Evolutionary conservation across 768 basidiomycete genomes (phyloP).

Genomic region (Cantharellus anzutake): DNA sequence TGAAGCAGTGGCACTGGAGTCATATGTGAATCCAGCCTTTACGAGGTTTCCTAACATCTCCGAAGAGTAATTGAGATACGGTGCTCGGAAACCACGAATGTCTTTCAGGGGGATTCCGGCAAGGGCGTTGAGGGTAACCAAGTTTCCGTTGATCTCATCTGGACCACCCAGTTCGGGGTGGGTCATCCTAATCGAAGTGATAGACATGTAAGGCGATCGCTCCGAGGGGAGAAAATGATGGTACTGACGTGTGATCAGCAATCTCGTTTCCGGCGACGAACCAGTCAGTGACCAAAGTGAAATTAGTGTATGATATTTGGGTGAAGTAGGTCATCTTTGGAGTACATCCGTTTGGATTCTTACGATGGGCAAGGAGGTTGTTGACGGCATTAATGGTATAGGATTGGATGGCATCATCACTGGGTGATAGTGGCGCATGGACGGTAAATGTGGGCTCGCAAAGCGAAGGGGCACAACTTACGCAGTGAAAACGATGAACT

Average conservation of each 20-base stretch:
- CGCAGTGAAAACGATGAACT: slow-evolving; percentile 57
- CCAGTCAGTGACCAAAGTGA: slow-evolving; percentile 61
- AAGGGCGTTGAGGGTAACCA: slow-evolving; percentile 59
- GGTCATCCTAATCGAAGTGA: slow-evolving; percentile 37
- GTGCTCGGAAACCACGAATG: slow-evolving; percentile 59
- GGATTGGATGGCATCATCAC: slow-evolving; percentile 38
- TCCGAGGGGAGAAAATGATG: background rate
- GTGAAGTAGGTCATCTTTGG: slow-evolving; percentile 63
- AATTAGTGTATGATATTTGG: slow-evolving; percentile 54
- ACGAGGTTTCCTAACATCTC: slow-evolving; percentile 42
- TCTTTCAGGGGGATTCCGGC: slow-evolving; percentile 50
- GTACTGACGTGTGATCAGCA: slow-evolving; percentile 50
- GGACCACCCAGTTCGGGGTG: slow-evolving; percentile 44
- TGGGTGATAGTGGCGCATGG: background rate
- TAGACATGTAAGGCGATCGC: background rate
- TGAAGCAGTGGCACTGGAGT: slow-evolving; percentile 40
- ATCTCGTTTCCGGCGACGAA: slow-evolving; percentile 72
- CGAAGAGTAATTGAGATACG: slow-evolving; percentile 45
- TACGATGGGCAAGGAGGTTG: slow-evolving; percentile 52
- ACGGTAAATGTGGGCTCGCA: background rate
- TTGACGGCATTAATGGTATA: slow-evolving; percentile 60
- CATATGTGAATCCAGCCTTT: slow-evolving; percentile 46
- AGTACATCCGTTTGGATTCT: slow-evolving; percentile 59
- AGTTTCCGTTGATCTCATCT: slow-evolving; percentile 58
- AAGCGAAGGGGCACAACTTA: background rate